Evolutionary conservation across 1,284 basidiomycete species (phyloP), one percentile per base, ranked within the genome.

Genomic region (Microbotryum lychnidis-dioicae): DNA sequence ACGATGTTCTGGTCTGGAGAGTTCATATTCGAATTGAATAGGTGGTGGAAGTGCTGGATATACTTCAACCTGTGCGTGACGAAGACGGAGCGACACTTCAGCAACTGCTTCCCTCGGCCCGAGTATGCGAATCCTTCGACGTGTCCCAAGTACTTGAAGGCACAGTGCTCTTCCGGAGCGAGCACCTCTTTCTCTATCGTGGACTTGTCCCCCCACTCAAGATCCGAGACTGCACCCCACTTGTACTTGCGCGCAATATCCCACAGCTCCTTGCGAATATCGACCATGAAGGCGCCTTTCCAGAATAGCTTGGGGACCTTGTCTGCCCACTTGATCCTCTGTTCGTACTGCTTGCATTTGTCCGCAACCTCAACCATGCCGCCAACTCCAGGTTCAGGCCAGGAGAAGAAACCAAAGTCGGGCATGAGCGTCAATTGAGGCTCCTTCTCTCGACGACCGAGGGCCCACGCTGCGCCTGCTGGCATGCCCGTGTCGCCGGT

Each of bases 1-100:
- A 76, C 71, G 56, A 76, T 73, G 63, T 77, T 77, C 50, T 76
- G 75, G 20, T 70, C 47, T 0, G 74, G 71, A 27, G 75, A 72
- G 8, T 54, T 56, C 16, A 71, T 65, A 47, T 67, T 54, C 33
- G 58, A 45, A 62, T 74, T 70, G 55, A 76, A 65, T 21, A 76
- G 67, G 61, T 76, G 76, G 58, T 76, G 75, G 60, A 73, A 77
- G 61, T 77, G 76, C 59, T 77, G 75, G 37, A 64, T 50, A 47
- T 62, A 69, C 33, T 64, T 20, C 58, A 66, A 56, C 54, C 64
- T 56, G 57, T 68, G 68, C 27, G 57, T 63, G 20, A 77, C 68
- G 23, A 75, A 64, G 50, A 76, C 74, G 16, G 75, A 75, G 12
- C 72, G 70, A 60, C 76, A 77, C 61, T 73, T 72, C 37, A 73